phyloP scores from a whole-genome alignment of 768 basidiomycete genomes.

The Astraeus odoratus region DNA sequence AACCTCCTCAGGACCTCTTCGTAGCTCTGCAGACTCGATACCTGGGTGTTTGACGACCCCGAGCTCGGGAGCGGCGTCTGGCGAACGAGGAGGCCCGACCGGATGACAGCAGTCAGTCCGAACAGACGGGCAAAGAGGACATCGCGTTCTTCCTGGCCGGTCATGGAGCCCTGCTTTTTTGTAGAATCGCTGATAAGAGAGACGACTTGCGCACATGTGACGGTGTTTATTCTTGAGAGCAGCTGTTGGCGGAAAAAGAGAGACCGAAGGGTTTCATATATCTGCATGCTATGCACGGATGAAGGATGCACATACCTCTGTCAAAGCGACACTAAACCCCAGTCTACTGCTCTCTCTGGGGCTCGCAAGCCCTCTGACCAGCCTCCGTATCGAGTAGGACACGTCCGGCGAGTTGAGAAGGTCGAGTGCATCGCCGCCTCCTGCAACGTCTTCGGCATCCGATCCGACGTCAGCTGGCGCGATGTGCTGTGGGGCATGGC shows the following conservation, averaged over 20 bases:
- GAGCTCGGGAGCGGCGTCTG: conserved; percentile 46
- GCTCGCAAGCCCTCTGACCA: conserved; percentile 85
- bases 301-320: conserved; percentile 58
- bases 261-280: not conserved
- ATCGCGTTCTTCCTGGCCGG: conserved; percentile 90
- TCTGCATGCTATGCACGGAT: not conserved
- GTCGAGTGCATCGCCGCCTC: conserved; percentile 46
- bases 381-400: conserved; percentile 81
- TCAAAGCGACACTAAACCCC: conserved; percentile 93
- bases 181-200: conserved; percentile 68
- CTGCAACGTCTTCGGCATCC: conserved; percentile 42
- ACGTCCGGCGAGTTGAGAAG: conserved; percentile 82
- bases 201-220: conserved; percentile 72
- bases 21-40: conserved; percentile 56
- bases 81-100: conserved; percentile 76
- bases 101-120: conserved; percentile 78
- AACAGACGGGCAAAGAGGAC: conserved; percentile 88
- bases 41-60: conserved; percentile 43
- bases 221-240: conserved; percentile 66
- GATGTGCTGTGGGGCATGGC: conserved; percentile 48
- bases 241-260: conserved; percentile 42
- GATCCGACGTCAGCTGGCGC: conserved; percentile 21
- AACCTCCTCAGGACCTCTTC: conserved; percentile 52
- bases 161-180: conserved; percentile 68
- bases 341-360: conserved; percentile 89